phyloP scores from a whole-genome alignment of 2,329 filamentous ascomycete species.

The Pyrenochaeta sp. region DNA sequence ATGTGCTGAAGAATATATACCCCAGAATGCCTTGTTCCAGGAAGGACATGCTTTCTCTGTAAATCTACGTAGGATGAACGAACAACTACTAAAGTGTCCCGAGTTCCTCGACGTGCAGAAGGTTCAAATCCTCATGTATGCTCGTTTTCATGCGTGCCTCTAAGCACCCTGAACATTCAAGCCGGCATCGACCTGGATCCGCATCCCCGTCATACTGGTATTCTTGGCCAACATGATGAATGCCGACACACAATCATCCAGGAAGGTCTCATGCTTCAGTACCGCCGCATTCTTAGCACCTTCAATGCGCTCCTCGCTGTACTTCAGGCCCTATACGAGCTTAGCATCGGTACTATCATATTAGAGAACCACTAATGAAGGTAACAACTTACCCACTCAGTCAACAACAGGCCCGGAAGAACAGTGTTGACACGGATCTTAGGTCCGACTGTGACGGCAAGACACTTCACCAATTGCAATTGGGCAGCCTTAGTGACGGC shows the following conservation, averaged over 20 bases:
- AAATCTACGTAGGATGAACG: too few species aligned
- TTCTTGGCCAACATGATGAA: conserved; percentile 64
- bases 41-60: too few species aligned
- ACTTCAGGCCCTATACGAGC: conserved; percentile 63
- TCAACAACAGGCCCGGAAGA: conserved; percentile 69
- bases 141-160: not conserved
- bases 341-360: too few species aligned
- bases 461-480: conserved; percentile 70
- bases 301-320: conserved; percentile 64
- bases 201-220: conserved; percentile 58
- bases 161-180: conserved; percentile 40
- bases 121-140: not conserved
- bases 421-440: conserved; percentile 72
- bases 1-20: too few species aligned
- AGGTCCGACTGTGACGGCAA: conserved; percentile 67
- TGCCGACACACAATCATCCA: conserved; percentile 63
- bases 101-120: too few species aligned
- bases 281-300: conserved; percentile 62
- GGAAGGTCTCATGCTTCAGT: conserved; percentile 64
- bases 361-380: too few species aligned
- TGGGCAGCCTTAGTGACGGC: conserved; percentile 79
- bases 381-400: conserved; percentile 52
- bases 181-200: conserved; percentile 52
- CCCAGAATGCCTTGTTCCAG: too few species aligned
- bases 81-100: too few species aligned